Evolutionary conservation across 2,329 filamentous ascomycete genomes (phyloP), one percentile per base, ranked within the genome.

Genomic region (Venturia asperata): DNA sequence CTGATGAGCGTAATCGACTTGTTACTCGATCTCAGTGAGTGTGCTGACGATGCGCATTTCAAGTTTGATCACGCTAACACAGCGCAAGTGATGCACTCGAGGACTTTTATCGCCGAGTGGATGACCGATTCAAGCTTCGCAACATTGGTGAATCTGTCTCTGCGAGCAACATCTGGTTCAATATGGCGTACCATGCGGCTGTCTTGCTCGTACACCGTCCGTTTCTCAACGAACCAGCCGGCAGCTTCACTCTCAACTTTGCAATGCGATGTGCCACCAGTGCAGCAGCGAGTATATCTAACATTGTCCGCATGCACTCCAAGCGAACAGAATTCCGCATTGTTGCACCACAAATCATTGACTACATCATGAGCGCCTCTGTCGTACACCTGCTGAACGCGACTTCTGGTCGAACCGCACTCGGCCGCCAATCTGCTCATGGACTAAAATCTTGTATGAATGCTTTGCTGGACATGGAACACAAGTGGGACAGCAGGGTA

Each of bases 1-100:
- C 52, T 37, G 52, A 58, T n/a, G 52, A 58, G 52, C 52, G 52
- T 21, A 58, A 58, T 37, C 27, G 52, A 34, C 52, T 58, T n/a
- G 52, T 58, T 11, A 58, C 52, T 37, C 27, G 52, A 37, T 58
- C 52, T 5, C 52, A 58, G 47, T 52, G 47, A 52, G 47, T 52
- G 11, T 27, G 47, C 13, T 52, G 10, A 9, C 47, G 27, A 15
- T 27, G 21, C n/a, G n/a, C 47, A 15, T 24, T 6, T 21, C 21
- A 24, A 52, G 17, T 5, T 5, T 15, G 6, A 52, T 2, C 15
- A 52, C 24, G 21, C 47, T 52, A 21, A 52, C 47, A 15, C 47
- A 52, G 47, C 21, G 47, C 47, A 21, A 52, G 47, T 7, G 52
- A 58, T 24, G 52, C 52, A 15, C 52, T 58, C 27, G 52, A 58